These are phyloP conservation scores for Ilyonectria mors-panacis DNA, from an alignment of 2,329 filamentous ascomycete genomes.

Conservation along the genomic window DNA sequence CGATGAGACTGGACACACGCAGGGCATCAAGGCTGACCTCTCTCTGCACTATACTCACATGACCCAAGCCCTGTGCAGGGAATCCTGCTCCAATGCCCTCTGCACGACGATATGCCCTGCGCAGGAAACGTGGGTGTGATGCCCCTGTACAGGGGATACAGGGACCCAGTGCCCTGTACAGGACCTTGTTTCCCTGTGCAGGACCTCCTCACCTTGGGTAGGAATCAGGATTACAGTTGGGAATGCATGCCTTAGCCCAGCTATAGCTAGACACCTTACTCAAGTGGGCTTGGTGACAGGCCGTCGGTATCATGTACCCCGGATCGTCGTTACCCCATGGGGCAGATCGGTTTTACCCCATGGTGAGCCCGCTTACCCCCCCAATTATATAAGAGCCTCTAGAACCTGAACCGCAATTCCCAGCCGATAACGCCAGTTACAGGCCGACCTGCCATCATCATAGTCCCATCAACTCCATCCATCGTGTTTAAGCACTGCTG, in stretches of 20 bases:
- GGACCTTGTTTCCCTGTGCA: background rate
- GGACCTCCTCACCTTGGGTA: background rate
- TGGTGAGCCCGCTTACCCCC: background rate
- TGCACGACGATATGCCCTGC: constrained; percentile 8
- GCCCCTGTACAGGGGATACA: background rate
- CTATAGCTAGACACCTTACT: background rate
- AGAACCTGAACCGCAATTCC: background rate
- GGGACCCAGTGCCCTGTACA: background rate
- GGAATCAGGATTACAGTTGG: background rate
- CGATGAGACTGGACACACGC: constrained; percentile 38
- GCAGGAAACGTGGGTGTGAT: background rate
- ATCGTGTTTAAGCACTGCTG: background rate
- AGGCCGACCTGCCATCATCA: background rate
- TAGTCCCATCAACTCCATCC: background rate
- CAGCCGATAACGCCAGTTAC: background rate
- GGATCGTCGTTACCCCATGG: constrained; percentile 7
- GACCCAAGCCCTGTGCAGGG: background rate
- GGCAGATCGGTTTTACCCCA: constrained; percentile 4
- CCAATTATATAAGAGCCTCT: constrained; percentile 17
- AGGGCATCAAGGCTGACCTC: constrained; percentile 32
- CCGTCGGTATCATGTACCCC: constrained; percentile 7
- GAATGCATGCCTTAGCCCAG: background rate
- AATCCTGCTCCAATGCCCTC: background rate
- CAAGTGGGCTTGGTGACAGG: constrained; percentile 7
- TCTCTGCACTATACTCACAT: constrained; percentile 8